Percentiles rank a stretch among this genome's conserved stretches.
Conservation (phyloP, 208 protist genomes). For the Trypanosoma avium region DNA sequence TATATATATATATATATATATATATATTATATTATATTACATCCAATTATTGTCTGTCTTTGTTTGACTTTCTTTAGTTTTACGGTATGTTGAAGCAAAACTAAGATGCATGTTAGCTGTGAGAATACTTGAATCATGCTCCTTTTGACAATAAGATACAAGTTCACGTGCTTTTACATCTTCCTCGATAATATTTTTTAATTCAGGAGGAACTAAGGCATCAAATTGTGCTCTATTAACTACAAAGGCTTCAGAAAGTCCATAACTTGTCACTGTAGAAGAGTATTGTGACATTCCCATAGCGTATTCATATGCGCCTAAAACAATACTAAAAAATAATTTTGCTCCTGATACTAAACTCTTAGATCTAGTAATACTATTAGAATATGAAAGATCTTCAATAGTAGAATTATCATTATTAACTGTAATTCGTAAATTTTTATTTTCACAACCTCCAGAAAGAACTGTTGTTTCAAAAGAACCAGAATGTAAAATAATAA, state of each 20-base stretch:
- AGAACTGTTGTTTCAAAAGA: constrained; percentile 63
- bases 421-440: constrained; percentile 30
- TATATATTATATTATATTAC: background rate
- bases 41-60: constrained; percentile 2
- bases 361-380: background rate
- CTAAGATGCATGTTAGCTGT: constrained; percentile 34
- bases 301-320: constrained; percentile 83
- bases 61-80: constrained; percentile 16
- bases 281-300: constrained; percentile 58
- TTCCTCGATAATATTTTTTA: constrained; percentile 44
- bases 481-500: constrained; percentile 67
- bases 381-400: constrained; percentile 3
- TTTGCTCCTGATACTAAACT: background rate
- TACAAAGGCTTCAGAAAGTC: constrained; percentile 71
- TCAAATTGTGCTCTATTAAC: constrained; percentile 57
- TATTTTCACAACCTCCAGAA: constrained; percentile 45
- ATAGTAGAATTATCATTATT: constrained; percentile 4
- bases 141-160: constrained; percentile 52
- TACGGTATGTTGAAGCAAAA: constrained; percentile 59
- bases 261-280: constrained; percentile 73
- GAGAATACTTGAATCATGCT: constrained; percentile 43
- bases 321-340: constrained; percentile 37
- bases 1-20: constrained; percentile 20
- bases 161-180: constrained; percentile 46
- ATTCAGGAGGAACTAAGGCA: constrained; percentile 41